A percentile compares a stretch with the other conserved stretches of the same genome.
phyloP scores from a whole-genome alignment of 1,284 basidiomycete species.

The Bjerkandera adusta region DNA sequence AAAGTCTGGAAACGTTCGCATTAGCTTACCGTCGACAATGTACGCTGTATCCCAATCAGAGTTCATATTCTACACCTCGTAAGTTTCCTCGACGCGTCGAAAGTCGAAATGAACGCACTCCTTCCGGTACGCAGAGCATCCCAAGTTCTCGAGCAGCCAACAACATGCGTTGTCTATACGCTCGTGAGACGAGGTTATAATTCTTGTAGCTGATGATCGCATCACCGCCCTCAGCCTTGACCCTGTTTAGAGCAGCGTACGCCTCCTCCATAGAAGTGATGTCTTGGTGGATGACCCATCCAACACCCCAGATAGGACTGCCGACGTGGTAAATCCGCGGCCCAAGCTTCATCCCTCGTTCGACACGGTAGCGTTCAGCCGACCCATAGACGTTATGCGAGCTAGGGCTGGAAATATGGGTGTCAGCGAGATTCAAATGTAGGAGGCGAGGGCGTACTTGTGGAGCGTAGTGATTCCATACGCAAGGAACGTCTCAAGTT shows the following conservation, averaged over 20 bases:
- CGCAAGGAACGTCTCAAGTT: constrained; percentile 68
- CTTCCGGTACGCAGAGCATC: constrained; percentile 73
- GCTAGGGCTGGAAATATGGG: constrained; percentile 47
- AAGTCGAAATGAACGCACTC: constrained; percentile 33
- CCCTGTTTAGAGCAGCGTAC: constrained; percentile 55
- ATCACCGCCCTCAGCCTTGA: constrained; percentile 68
- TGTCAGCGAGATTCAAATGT: background rate
- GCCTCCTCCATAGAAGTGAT: constrained; percentile 61
- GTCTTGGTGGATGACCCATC: constrained; percentile 52
- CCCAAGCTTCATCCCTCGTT: constrained; percentile 63
- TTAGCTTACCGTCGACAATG: constrained; percentile 57
- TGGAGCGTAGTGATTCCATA: constrained; percentile 74
- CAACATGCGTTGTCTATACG: constrained; percentile 65
- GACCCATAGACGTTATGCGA: constrained; percentile 57
- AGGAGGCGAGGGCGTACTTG: constrained; percentile 54
- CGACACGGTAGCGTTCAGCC: constrained; percentile 60
- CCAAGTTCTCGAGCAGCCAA: constrained; percentile 55
- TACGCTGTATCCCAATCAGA: constrained; percentile 74
- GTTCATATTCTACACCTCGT: constrained; percentile 54
- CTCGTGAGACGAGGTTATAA: constrained; percentile 67
- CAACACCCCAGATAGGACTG: constrained; percentile 63
- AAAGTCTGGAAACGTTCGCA: background rate
- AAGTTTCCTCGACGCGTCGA: too few species aligned
- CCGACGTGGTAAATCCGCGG: constrained; percentile 71
- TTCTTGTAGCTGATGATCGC: constrained; percentile 73